Percentiles rank a stretch among this genome's conserved stretches.
These are phyloP conservation scores for Tulasnella sp. DNA, from an alignment of 768 basidiomycete species.

Conservation along the genomic window DNA sequence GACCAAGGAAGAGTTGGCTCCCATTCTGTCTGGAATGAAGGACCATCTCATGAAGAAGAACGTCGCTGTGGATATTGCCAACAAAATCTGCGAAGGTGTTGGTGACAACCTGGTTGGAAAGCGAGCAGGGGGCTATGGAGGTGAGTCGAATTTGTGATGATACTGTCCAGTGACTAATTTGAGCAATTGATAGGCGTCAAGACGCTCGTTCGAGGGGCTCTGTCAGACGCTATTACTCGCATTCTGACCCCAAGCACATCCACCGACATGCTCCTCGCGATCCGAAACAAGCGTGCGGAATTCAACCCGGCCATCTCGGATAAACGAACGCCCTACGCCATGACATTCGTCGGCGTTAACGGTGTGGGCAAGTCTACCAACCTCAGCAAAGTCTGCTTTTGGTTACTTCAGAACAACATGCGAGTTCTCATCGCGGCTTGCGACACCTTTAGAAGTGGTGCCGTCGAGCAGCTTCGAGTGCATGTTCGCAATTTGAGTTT, in stretches of 20 bases:
- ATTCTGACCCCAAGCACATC: slow-evolving; percentile 95
- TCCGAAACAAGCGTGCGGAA: slow-evolving; percentile 74
- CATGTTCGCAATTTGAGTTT: slow-evolving; percentile 90
- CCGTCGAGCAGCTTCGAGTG: slow-evolving; percentile 93
- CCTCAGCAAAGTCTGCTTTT: slow-evolving; percentile 95
- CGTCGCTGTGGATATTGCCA: slow-evolving; percentile 90
- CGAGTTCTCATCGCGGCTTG: slow-evolving; percentile 95
- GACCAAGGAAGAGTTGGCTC: slow-evolving; percentile 70
- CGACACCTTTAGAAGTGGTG: slow-evolving; percentile 96
- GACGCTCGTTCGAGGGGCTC: slow-evolving; percentile 67
- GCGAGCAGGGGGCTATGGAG: slow-evolving; percentile 82
- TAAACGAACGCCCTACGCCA: slow-evolving; percentile 68
- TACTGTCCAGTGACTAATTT: neutral
- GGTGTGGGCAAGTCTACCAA: slow-evolving; percentile 99
- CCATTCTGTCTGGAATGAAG: slow-evolving; percentile 88
- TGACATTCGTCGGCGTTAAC: slow-evolving; percentile 97
- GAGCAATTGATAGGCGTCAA: slow-evolving; percentile 51
- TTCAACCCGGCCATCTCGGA: slow-evolving; percentile 48
- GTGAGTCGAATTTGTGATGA: slow-evolving; percentile 33
- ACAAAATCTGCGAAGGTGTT: slow-evolving; percentile 92
- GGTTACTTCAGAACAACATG: slow-evolving; percentile 92
- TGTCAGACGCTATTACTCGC: slow-evolving; percentile 79
- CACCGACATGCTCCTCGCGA: slow-evolving; percentile 89
- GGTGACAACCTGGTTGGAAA: slow-evolving; percentile 81
- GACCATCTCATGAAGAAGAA: slow-evolving; percentile 99